phyloP scores from a whole-genome alignment of 2,329 filamentous ascomycete species.

The Aspergillus awamori region DNA sequence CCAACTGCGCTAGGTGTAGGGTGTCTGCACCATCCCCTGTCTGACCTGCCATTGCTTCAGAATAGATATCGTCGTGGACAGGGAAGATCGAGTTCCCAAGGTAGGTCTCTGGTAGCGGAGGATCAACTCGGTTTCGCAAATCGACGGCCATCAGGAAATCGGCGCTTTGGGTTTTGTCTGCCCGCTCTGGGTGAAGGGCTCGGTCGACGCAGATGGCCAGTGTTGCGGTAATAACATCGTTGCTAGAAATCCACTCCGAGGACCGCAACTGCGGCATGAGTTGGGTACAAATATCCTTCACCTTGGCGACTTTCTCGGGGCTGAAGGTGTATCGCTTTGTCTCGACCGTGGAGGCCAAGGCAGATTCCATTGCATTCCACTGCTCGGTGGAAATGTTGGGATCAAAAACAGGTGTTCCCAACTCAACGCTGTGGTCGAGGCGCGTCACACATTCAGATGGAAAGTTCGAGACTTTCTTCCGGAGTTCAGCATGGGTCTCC shows the following conservation, averaged over 20 bases:
- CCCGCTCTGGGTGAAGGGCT: not conserved
- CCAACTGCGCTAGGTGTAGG: not conserved
- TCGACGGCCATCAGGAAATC: conserved; percentile 1
- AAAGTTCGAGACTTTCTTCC: conserved; percentile 5
- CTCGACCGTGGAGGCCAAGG: not conserved
- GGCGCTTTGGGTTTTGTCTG: not conserved
- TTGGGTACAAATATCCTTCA: not conserved
- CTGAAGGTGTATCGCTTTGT: conserved; percentile 3
- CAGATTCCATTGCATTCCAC: conserved; percentile 7
- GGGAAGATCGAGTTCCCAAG: not conserved
- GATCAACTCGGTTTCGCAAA: conserved; percentile 5
- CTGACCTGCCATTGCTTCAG: not conserved
- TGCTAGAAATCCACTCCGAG: not conserved
- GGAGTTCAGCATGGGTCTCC: not conserved
- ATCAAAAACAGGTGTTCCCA: conserved; percentile 4
- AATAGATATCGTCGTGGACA: not conserved
- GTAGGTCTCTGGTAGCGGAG: conserved; percentile 10
- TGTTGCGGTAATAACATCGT: conserved; percentile 9
- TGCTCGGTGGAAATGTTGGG: conserved; percentile 6
- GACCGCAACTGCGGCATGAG: not conserved
- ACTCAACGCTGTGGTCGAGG: conserved; percentile 1
- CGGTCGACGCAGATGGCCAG: conserved; percentile 6
- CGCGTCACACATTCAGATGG: not conserved
- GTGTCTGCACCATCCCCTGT: not conserved
- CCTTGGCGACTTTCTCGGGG: conserved; percentile 2